Percentiles rank a stretch among this genome's conserved stretches.
Evolutionary conservation across 495 filamentous ascomycete species (phyloP).

Genomic region (Aspergillus affinis): DNA sequence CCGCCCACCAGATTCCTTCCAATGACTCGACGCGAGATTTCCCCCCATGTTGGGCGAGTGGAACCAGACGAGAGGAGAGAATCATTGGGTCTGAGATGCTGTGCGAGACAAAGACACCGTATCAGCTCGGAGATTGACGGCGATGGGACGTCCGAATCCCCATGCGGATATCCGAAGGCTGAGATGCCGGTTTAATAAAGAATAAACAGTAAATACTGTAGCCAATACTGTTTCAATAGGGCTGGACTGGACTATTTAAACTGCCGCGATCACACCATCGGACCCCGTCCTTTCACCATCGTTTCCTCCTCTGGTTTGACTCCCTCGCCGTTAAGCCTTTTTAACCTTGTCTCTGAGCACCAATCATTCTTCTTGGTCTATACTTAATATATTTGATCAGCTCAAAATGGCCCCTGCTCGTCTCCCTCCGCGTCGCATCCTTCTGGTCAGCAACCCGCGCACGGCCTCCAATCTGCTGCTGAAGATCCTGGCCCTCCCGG

Average conservation of each 20-base stretch:
- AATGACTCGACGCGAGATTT: background rate
- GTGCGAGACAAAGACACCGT: background rate
- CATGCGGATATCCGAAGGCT: background rate
- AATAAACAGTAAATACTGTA: too few species aligned
- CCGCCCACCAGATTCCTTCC: background rate
- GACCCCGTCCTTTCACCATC: conserved; percentile 3
- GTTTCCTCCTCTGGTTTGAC: conserved; percentile 2
- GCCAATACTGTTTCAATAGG: too few species aligned
- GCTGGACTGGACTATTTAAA: background rate
- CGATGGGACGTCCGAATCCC: background rate
- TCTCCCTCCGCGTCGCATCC: conserved; percentile 9
- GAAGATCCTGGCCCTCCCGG: conserved; percentile 27
- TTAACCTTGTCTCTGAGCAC: background rate
- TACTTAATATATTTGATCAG: background rate
- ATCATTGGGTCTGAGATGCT: background rate
- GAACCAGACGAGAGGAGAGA: background rate
- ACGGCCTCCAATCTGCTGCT: conserved; percentile 40
- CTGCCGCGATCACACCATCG: conserved; percentile 4
- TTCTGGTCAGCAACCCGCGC: conserved; percentile 35
- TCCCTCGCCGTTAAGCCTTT: background rate
- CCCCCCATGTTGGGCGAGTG: background rate
- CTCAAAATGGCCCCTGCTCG: background rate
- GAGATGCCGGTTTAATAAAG: too few species aligned
- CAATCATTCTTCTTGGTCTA: background rate
- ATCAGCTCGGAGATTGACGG: background rate